Conservation (phyloP, 2,329 filamentous ascomycete genomes). For the Mycocentrospora acerina region DNA sequence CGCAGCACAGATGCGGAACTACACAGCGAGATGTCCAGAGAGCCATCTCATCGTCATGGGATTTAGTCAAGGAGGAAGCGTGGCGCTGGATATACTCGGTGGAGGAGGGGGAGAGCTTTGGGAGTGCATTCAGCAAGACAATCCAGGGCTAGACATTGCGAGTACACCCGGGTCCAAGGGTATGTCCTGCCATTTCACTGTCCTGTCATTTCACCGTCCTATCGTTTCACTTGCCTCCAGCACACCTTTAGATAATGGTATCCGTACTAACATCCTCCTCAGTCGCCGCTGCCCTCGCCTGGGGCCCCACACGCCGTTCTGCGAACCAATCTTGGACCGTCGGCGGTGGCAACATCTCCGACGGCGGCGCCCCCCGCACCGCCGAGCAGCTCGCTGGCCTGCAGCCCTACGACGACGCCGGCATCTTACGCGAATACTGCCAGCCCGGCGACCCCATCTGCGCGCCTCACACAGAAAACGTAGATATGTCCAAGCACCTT, state of each 20-base stretch:
- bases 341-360: slow-evolving; percentile 22
- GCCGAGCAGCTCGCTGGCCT: slow-evolving; percentile 22
- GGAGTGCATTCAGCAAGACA: slow-evolving; percentile 25
- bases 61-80: slow-evolving; percentile 30
- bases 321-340: slow-evolving; percentile 25
- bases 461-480: slow-evolving; percentile 50
- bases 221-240: no score
- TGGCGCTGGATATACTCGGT: slow-evolving; percentile 26
- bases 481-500: slow-evolving; percentile 58
- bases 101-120: slow-evolving; percentile 28
- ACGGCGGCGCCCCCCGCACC: slow-evolving; percentile 23
- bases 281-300: slow-evolving; percentile 28
- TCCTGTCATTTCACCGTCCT: no score
- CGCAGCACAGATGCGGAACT: slow-evolving; percentile 29
- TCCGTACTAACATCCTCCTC: slow-evolving; percentile 9
- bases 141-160: slow-evolving; percentile 21
- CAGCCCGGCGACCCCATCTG: slow-evolving; percentile 64
- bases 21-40: slow-evolving; percentile 27
- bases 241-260: no score
- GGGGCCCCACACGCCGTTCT: slow-evolving; percentile 27
- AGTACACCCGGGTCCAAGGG: slow-evolving; percentile 24
- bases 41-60: slow-evolving; percentile 30
- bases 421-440: slow-evolving; percentile 63
- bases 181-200: no score
- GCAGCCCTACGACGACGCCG: slow-evolving; percentile 36